These are phyloP conservation scores for Xylariaceae sp. DNA, from an alignment of 2,329 filamentous ascomycete species.

Conservation along the genomic window DNA sequence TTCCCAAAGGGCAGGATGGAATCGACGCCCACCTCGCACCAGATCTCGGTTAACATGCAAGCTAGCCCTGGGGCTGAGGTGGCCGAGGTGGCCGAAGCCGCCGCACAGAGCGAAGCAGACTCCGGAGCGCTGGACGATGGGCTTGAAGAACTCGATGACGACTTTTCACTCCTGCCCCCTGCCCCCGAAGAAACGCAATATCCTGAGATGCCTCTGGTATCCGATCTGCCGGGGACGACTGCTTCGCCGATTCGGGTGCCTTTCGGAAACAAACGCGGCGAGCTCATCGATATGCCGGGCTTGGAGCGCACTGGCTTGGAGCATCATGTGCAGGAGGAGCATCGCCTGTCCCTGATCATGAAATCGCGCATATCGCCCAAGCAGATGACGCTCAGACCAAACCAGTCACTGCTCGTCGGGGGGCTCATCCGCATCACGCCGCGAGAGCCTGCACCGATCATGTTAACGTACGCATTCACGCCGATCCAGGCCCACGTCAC, in stretches of 20 bases:
- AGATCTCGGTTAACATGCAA: conserved; percentile 28
- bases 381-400: conserved; percentile 64
- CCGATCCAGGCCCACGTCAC: conserved; percentile 72
- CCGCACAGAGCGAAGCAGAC: background rate
- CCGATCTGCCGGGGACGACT: conserved; percentile 82
- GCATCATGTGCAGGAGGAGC: conserved; percentile 57
- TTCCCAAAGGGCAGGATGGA: conserved; percentile 68
- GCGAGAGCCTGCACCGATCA: conserved; percentile 50
- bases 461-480: conserved; percentile 83
- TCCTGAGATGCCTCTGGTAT: conserved; percentile 80
- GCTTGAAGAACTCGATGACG: conserved; percentile 24
- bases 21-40: conserved; percentile 27
- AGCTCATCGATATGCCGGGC: conserved; percentile 88
- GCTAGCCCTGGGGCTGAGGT: conserved; percentile 6
- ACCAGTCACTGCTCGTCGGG: conserved; percentile 75
- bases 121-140: background rate
- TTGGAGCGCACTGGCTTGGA: conserved; percentile 68
- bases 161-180: conserved; percentile 63
- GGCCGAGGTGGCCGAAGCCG: conserved; percentile 3
- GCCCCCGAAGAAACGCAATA: conserved; percentile 64
- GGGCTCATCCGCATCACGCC: conserved; percentile 86
- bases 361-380: conserved; percentile 64
- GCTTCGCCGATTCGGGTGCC: conserved; percentile 90
- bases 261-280: conserved; percentile 78
- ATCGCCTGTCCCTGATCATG: conserved; percentile 69